Conservation (phyloP, 2,329 filamentous ascomycete genomes). For the Byssoonygena ceratinophila region DNA sequence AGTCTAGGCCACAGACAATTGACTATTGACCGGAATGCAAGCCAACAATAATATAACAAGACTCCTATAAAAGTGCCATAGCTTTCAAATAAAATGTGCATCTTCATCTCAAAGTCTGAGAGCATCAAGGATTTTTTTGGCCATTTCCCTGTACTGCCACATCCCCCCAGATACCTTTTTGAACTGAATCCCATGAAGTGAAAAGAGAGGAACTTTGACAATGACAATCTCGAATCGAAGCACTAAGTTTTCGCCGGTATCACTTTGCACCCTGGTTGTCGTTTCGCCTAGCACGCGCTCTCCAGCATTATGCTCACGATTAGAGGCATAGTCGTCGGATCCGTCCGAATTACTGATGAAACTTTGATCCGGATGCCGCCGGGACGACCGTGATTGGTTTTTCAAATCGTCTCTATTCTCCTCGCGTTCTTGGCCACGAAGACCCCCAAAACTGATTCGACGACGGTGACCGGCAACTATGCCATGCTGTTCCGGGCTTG, state of each 20-base stretch:
- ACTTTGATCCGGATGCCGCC: slow-evolving; percentile 52
- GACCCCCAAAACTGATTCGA: slow-evolving; percentile 73
- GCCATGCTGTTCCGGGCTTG: slow-evolving; percentile 45
- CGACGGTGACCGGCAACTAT: slow-evolving; percentile 50
- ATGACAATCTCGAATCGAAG: slow-evolving; percentile 93
- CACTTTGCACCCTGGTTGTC: slow-evolving; percentile 80
- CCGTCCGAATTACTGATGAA: slow-evolving; percentile 76
- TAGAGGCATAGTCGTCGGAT: slow-evolving; percentile 61
- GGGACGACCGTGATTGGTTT: slow-evolving; percentile 36
- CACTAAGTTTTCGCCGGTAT: slow-evolving; percentile 72
- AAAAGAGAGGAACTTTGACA: slow-evolving; percentile 89
- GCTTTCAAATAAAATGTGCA: neutral
- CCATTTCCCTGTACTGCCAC: slow-evolving; percentile 99
- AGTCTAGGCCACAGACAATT: neutral
- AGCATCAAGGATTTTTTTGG: slow-evolving; percentile 83
- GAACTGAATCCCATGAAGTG: slow-evolving; percentile 91
- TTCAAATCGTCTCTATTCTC: slow-evolving; percentile 54
- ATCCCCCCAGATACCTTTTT: slow-evolving; percentile 93
- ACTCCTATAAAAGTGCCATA: neutral
- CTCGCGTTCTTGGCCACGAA: slow-evolving; percentile 57
- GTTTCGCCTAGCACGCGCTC: slow-evolving; percentile 69
- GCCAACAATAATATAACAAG: neutral
- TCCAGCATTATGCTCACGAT: slow-evolving; percentile 38
- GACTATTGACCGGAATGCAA: neutral
- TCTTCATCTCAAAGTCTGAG: slow-evolving; percentile 57